Evolutionary conservation across 2,329 filamentous ascomycete species (phyloP), one percentile per base, ranked within the genome.

Genomic region (Cladosporium sp.): DNA sequence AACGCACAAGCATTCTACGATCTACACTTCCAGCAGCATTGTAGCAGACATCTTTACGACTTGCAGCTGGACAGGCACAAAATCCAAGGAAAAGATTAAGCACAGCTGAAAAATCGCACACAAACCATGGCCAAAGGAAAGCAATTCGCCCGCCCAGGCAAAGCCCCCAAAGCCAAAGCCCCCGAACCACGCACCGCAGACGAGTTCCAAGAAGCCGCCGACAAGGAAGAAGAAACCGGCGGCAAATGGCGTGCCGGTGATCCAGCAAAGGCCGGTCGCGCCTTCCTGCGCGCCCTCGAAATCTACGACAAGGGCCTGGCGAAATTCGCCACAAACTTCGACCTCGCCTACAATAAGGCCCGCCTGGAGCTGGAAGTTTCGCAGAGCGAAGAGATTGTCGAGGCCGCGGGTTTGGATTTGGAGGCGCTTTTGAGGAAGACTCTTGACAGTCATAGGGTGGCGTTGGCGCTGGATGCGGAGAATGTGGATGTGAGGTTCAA

Each of bases 311-410:
- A 86, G 62, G 90, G 88, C 14, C 74, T 92, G 34, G 78, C 79
- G 58, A 85, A 81, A 66, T 88, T 86, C 73, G 87, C 89, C 1
- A 73, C 75, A 11, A 87, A 83, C 23, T 89, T 91, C 76, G 90
- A 92, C 76, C 81, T 92, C 39, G 89, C 89, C 13, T 92, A 92
- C 75, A 92, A 92, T 76, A 91, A 90, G 86, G 89, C 89, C 28
- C 84, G 88, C 67, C 82, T 91, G 34, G 85, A 91, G 75, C 88
- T 90, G 72, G 87, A 90, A 73, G 84, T 91, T 66, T 86, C 87
- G 23, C 89, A 90, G 68, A 86, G 91, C 74, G 84, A 85, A 4
- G 83, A 85, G 66, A 79, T 92, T 23, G 79, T 86, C n/a, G 76
- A 82, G 2, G 82, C 88, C 66, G 77, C 91, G n/a, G 83, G 84